Base-by-base conservation (phyloP, 2,329 filamentous ascomycete species). In the Gaeumannomyces sp. region DNA sequence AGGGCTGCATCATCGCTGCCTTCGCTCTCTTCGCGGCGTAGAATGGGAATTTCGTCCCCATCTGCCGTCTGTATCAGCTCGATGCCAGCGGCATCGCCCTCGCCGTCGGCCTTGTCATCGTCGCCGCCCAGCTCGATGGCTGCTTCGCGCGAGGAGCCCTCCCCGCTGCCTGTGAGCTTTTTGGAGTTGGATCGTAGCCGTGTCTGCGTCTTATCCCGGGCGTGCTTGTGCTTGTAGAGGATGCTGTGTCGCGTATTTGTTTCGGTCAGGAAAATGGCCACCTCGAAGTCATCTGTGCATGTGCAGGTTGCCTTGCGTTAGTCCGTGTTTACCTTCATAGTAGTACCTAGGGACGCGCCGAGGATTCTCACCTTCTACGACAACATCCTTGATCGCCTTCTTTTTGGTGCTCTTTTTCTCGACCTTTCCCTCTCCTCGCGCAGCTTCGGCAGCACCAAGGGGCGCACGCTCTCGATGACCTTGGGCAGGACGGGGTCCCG, bases 211-310 rank as follows among this genome's bases (percentile, higher is more conserved):
- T 81, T 85, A 65, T 88, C 84, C 66, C 84, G 82, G 69, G 93
- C 93, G 25, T 86, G 83, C 77, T 97, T 97, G 71, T 91, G 88
- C 75, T 95, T 96, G 65, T 88, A 90, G 65, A 98, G 83, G 53
- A 99, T 80, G 45, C 92, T 91, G 79, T 98, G 95, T 19, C 93
- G 87, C 3, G 90, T 93, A 63, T 86, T 88, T 10, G 90, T 90
- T 75, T 97, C 92, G 60, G 91, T 96, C 69, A 99, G 81, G 77
- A 97, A 98, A 69, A 99, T 90, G 53, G 93, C 91, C 19, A 97
- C 92, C 73, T 98, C 93, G 73, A 97, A 99, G 70, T 97, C 94
- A 76, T 97, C 94, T 95, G 69, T 61, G 65, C 66, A 63, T 27
- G 45, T 25, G 35, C 25, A 63, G 25, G 38, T 64, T 31, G 56